Percentiles rank a stretch among this genome's conserved stretches.
These are phyloP conservation scores for Pontederia paniculata DNA, from an alignment of 176 grass and related monocot genomes.

Conservation along the genomic window DNA sequence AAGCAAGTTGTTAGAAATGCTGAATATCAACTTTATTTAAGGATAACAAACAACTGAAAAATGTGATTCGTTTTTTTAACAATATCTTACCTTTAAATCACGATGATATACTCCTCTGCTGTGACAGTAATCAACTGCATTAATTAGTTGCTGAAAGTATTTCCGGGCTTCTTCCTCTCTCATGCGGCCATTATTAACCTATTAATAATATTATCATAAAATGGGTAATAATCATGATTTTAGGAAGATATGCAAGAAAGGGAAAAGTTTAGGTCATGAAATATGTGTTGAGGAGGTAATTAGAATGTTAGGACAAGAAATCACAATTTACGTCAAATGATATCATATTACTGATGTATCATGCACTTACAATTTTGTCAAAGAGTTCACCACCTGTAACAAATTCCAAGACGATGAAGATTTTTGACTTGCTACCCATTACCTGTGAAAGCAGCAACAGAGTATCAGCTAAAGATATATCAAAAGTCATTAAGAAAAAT, in stretches of 20 bases:
- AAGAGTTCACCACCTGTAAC: slow-evolving; percentile 92
- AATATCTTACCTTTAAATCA: slow-evolving; percentile 64
- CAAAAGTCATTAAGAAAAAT: no score
- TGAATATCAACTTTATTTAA: neutral
- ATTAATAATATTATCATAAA: no score
- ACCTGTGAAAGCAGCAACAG: slow-evolving; percentile 28
- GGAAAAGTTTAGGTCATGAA: no score
- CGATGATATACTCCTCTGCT: slow-evolving; percentile 91
- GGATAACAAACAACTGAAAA: neutral
- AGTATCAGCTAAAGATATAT: no score
- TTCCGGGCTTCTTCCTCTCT: slow-evolving; percentile 80
- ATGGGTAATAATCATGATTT: no score
- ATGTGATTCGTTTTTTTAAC: neutral
- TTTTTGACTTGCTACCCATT: slow-evolving; percentile 91
- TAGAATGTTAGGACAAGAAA: no score
- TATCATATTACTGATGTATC: slow-evolving; percentile 4
- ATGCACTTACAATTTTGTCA: slow-evolving; percentile 71
- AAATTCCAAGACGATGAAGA: slow-evolving; percentile 88
- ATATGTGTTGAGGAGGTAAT: no score
- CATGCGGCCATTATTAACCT: slow-evolving; percentile 82
- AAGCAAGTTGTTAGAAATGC: slow-evolving; percentile 2
- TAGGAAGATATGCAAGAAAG: no score
- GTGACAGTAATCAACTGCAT: slow-evolving; percentile 87
- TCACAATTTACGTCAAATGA: no score
- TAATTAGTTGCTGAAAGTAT: slow-evolving; percentile 84